phyloP scores from a whole-genome alignment of 23 red algal genomes.

The Gracilariopsis chorda region DNA sequence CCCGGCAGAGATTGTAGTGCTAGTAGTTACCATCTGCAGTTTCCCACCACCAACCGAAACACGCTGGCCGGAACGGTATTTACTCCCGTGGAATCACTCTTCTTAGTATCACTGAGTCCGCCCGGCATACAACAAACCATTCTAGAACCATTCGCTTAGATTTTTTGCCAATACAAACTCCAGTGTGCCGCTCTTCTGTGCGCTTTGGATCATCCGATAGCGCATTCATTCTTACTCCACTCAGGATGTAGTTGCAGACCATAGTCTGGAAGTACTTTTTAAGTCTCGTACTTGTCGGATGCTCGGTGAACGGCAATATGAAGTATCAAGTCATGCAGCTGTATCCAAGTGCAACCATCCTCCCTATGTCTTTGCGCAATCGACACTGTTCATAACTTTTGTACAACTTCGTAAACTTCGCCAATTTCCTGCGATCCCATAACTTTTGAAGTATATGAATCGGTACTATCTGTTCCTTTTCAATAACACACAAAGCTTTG shows the following conservation, averaged over 20 bases:
- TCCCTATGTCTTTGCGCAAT: neutral
- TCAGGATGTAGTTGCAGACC: neutral
- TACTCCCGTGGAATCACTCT: neutral
- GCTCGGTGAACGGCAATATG: neutral
- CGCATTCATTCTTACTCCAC: neutral
- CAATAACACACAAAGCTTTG: neutral
- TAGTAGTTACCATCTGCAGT: neutral
- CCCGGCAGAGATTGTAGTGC: neutral
- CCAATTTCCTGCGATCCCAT: neutral
- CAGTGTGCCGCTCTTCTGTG: neutral
- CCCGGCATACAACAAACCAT: neutral
- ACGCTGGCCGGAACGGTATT: neutral
- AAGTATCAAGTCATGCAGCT: neutral
- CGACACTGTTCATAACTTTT: neutral
- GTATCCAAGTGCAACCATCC: neutral
- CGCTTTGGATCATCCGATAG: neutral
- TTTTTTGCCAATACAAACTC: neutral
- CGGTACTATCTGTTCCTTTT: neutral
- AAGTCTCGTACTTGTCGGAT: neutral
- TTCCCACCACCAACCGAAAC: neutral
- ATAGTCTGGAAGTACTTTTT: neutral
- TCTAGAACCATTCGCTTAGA: too few species aligned
- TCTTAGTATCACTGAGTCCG: neutral
- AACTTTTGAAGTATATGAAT: conserved; percentile 16
- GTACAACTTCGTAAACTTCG: neutral